Percentiles rank a stretch among this genome's conserved stretches.
Evolutionary conservation across 768 basidiomycete genomes (phyloP).

Genomic region (Phylloporus rhodoxanthus): DNA sequence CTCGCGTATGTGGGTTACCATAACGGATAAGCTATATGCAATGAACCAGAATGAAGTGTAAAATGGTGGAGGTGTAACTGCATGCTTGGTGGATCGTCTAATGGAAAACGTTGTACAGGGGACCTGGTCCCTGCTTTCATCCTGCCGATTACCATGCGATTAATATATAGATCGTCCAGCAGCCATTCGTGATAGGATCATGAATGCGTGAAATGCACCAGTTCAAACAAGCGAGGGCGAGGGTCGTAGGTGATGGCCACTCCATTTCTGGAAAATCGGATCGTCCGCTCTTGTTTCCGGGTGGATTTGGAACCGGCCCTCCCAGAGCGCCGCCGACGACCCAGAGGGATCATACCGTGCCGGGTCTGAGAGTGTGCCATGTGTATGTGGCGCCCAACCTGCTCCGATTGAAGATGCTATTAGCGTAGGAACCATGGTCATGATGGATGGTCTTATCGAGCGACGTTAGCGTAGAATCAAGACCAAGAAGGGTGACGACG

Average conservation of each 20-base stretch:
- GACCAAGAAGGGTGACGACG: slow-evolving; percentile 31
- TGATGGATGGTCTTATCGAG: slow-evolving; percentile 53
- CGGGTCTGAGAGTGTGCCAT: slow-evolving; percentile 64
- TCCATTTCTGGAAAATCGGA: slow-evolving; percentile 34
- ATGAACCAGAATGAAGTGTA: neutral
- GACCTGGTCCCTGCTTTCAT: slow-evolving; percentile 7
- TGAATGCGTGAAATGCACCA: neutral
- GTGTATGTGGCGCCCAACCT: slow-evolving; percentile 53
- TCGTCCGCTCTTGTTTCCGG: slow-evolving; percentile 77
- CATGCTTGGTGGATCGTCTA: neutral
- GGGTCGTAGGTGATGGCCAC: slow-evolving; percentile 12
- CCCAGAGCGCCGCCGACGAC: slow-evolving; percentile 77
- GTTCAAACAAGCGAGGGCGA: slow-evolving; percentile 18
- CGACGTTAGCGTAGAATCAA: slow-evolving; percentile 14
- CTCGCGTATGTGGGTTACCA: slow-evolving; percentile 5
- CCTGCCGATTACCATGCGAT: slow-evolving; percentile 6
- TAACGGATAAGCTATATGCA: slow-evolving; percentile 23
- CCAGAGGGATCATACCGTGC: slow-evolving; percentile 70
- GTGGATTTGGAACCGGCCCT: slow-evolving; percentile 82
- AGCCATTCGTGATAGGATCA: slow-evolving; percentile 3
- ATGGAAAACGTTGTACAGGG: slow-evolving; percentile 2
- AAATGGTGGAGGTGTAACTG: neutral
- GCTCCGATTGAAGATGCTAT: slow-evolving; percentile 71
- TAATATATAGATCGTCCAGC: slow-evolving; percentile 10
- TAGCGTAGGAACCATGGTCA: slow-evolving; percentile 72